phyloP scores from a whole-genome alignment of 2,329 filamentous ascomycete species.

The Trichoderma oligosporum region DNA sequence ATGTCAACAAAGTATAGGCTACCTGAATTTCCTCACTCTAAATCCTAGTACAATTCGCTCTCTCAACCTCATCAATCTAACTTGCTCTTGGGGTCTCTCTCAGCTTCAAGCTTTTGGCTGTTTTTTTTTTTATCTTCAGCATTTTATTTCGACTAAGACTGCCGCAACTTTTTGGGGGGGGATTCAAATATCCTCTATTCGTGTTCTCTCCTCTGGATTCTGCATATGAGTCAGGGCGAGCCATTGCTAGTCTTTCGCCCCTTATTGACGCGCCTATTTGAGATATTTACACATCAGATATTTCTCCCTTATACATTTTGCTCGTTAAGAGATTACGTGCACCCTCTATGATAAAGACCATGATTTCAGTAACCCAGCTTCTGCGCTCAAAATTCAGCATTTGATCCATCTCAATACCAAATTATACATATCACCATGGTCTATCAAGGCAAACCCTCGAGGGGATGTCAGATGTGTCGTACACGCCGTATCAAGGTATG shows the following conservation, averaged over 20 bases:
- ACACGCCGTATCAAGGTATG: constrained; percentile 69
- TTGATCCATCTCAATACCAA: neutral
- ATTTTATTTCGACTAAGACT: neutral
- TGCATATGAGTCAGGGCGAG: neutral
- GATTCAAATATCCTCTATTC: neutral
- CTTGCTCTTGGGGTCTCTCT: neutral
- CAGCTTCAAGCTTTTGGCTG: neutral
- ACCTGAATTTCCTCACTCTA: neutral
- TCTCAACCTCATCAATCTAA: neutral
- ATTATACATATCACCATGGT: constrained; percentile 47
- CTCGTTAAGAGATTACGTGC: neutral
- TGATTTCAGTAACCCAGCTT: neutral
- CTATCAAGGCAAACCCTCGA: constrained; percentile 62
- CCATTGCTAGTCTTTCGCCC: neutral
- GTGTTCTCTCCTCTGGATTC: neutral
- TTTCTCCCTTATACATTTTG: neutral
- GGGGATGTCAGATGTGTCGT: constrained; percentile 71
- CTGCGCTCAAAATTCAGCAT: neutral
- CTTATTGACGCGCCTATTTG: neutral
- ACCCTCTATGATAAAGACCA: neutral
- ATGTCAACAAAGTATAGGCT: neutral
- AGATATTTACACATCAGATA: neutral
- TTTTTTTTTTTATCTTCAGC: neutral
- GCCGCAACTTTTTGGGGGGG: neutral
- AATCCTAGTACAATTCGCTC: neutral